phyloP scores from a whole-genome alignment of 805 yeast genomes.

The Helenozyma baotianmanensis region DNA sequence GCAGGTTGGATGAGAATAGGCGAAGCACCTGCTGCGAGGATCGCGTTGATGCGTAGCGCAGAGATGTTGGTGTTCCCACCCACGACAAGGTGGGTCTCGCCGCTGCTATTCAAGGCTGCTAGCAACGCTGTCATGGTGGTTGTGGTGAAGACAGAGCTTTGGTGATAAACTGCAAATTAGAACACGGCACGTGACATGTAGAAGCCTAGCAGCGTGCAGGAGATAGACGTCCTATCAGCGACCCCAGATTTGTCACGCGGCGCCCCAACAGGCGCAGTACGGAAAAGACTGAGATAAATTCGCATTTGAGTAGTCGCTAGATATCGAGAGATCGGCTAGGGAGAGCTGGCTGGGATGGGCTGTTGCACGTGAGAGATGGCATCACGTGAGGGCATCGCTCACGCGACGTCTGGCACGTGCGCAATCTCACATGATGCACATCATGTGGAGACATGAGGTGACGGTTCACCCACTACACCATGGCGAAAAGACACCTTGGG shows the following conservation, averaged over 20 bases:
- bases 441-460: not conserved
- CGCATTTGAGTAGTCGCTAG: too few relatives aligned
- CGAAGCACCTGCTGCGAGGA: constrained; percentile 51
- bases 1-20: constrained; percentile 46
- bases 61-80: constrained; percentile 46
- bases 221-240: not conserved
- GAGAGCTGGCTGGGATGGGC: too few relatives aligned
- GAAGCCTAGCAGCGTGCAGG: not conserved
- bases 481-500: constrained; percentile 36
- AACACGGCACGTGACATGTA: constrained; percentile 3
- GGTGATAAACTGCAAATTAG: constrained; percentile 1
- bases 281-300: too few relatives aligned
- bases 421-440: too few relatives aligned
- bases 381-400: too few relatives aligned
- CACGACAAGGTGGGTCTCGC: constrained; percentile 54
- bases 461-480: constrained; percentile 1
- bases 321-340: too few relatives aligned
- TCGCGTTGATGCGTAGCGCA: constrained; percentile 42
- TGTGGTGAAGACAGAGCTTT: not conserved
- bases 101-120: constrained; percentile 31
- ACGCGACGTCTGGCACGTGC: too few relatives aligned
- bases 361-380: too few relatives aligned
- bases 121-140: constrained; percentile 11
- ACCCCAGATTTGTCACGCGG: too few relatives aligned
- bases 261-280: too few relatives aligned